Evolutionary conservation across 2,329 filamentous ascomycete species (phyloP), one percentile per base, ranked within the genome.

Genomic region (Aureobasidium sp.): DNA sequence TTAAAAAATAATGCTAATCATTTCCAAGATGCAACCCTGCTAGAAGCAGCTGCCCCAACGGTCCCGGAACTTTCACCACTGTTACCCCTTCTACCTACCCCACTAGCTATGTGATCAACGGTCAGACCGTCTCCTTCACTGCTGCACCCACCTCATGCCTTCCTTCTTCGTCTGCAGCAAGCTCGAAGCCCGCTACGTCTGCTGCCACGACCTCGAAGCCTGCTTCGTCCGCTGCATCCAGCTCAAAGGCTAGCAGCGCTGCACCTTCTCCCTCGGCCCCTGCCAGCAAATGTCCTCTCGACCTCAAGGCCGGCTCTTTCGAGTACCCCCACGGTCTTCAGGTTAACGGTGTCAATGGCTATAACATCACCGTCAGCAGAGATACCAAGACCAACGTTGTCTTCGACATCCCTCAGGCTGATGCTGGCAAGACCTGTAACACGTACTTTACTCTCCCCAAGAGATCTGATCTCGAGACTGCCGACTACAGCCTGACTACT

Each of bases 311-410:
- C 4, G 51, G 51, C 25, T 16, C 41, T 6, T 54, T 27, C 25
- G 51, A 54, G 24, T 54, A 47, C 29, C 51, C 51, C 25, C 51
- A 54, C 51, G 38, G 5, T 7, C 41, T 54, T 22, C 29, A 44
- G n/a, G 41, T 54, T 25, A 54, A 54, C 51, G 51, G 51, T n/a
- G 51, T 54, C 11, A 54, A 54, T 27, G 51, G 51, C 8, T 54
- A 54, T 41, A 47, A 47, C 25, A 16, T 42, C 35, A 24, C 12
- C 11, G 34, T 54, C 24, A 19, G 40, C 34, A 22, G 24, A 7
- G 24, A 27, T 25, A 39, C 41, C 40, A 54, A 54, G 38, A 54
- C 51, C 17, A 34, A 44, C 14, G 34, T 48, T 12, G 21, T 21
- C 41, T 54, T 54, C 19, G 51, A 54, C 41, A 54, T 54, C 14